Evolutionary conservation across 306 rosid genomes (phyloP).

Genomic region (Cyclanthera cordifolia): DNA sequence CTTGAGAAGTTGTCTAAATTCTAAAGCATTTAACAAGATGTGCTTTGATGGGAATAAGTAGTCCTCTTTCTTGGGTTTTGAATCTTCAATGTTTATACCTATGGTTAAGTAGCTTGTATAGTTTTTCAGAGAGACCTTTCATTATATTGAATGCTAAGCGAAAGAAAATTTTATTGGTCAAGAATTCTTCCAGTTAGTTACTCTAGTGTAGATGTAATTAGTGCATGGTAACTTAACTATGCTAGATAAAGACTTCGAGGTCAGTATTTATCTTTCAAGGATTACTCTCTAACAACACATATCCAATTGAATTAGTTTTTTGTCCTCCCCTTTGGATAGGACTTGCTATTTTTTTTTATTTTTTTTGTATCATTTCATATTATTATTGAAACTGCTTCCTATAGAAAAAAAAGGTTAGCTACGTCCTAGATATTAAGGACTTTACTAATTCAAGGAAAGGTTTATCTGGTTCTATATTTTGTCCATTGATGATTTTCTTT

Average conservation of each 20-base stretch:
- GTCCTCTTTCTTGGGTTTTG: background rate
- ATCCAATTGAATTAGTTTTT: too few species aligned
- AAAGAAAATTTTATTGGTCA: background rate
- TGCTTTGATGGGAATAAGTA: background rate
- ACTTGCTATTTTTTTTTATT: too few species aligned
- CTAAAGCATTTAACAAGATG: background rate
- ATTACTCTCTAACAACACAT: background rate
- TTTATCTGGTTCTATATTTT: too few species aligned
- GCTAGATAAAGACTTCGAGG: background rate
- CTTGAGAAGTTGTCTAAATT: background rate
- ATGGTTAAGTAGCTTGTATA: background rate
- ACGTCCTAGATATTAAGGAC: background rate
- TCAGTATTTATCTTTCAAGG: background rate
- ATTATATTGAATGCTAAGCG: background rate
- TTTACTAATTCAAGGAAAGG: background rate
- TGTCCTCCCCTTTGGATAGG: too few species aligned
- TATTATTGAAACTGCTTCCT: background rate
- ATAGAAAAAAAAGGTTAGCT: too few species aligned
- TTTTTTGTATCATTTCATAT: too few species aligned
- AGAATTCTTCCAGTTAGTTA: background rate
- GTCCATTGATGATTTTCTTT: too few species aligned
- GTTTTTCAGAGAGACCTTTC: background rate
- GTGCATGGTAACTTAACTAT: background rate
- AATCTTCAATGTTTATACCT: background rate
- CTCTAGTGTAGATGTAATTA: background rate